Evolutionary conservation across 1,139 yeast genomes (phyloP).

Genomic region (Debaryomyces sp.): DNA sequence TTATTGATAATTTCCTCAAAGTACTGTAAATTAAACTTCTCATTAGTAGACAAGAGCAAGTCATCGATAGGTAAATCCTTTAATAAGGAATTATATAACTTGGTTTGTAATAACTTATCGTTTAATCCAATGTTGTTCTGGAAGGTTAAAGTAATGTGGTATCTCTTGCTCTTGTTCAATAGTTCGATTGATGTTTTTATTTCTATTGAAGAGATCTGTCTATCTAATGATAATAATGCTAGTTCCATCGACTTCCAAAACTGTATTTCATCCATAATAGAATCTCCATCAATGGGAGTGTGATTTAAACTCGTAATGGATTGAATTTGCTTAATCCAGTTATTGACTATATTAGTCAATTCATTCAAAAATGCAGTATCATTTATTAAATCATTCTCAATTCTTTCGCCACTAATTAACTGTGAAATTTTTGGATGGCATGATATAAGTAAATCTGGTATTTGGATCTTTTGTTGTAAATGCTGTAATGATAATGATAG

Average conservation of each 20-base stretch:
- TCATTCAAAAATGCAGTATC: conserved; percentile 54
- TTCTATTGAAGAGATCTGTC: conserved; percentile 59
- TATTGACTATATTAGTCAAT: conserved; percentile 66
- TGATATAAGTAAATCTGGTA: conserved; percentile 60
- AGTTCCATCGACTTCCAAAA: conserved; percentile 81
- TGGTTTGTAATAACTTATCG: conserved; percentile 56
- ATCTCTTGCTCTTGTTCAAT: conserved; percentile 71
- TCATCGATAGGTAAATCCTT: conserved; percentile 73
- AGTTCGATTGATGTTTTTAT: conserved; percentile 63
- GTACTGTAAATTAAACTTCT: conserved; percentile 29
- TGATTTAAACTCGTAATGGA: conserved; percentile 55
- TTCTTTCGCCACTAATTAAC: conserved; percentile 22
- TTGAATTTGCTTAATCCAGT: conserved; percentile 72
- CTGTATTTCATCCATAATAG: conserved; percentile 66
- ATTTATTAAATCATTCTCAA: conserved; percentile 23
- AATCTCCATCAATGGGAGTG: conserved; percentile 58
- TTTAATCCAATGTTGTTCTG: conserved; percentile 71
- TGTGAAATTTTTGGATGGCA: conserved; percentile 57
- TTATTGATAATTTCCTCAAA: conserved; percentile 48
- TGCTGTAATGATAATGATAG: conserved; percentile 68
- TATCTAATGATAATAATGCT: conserved; percentile 57
- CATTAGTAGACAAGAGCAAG: conserved; percentile 45
- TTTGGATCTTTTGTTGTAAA: conserved; percentile 66
- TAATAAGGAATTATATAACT: conserved; percentile 61
- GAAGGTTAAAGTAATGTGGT: conserved; percentile 76